Evolutionary conservation across 306 rosid genomes (phyloP), one percentile per base, ranked within the genome.

Genomic region (Lathyrus tuberosus): DNA sequence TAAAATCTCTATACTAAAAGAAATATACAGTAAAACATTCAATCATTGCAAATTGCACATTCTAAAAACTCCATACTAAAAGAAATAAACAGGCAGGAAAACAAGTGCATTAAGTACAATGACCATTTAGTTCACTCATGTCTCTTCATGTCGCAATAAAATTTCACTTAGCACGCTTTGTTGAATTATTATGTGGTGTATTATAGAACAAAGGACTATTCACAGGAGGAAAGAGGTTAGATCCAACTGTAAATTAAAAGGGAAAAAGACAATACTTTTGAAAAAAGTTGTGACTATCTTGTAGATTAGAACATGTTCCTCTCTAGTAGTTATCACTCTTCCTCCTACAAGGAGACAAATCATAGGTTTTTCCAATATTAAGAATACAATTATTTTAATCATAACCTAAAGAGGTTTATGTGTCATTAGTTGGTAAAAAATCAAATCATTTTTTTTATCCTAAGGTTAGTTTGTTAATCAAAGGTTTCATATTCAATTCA

Each of bases 331-430:
- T 78, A 58, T 80, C 83, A 78, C 42, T 22, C 48, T 78, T 65
- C 74, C 81, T 44, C 83, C 72, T 71, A 72, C 51, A 63, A 72
- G 75, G 78, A 35, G 80, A 80, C 81, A 78, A 62, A 52, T 81
- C 83, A 67, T 40, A 53, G 70, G 15, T 20, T 53, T 74, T 67
- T 71, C 71, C 65, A 57, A 31, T 76, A 53, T 72, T 73, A 68
- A 33, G 44, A 54, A 18, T 2, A 59, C 0, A 24, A 53, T 62
- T 68, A 53, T 62, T 68, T 61, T 42, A 15, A 57, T 15, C 22
- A 52, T 3, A 20, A 20, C 26, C 54, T n/a, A 42, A 22, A 2
- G 69, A 35, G 40, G 10, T 7, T 35, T 35, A 24, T 24, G 26
- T 24, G 26, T 24, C 26, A 24, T 24, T 24, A 24, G 26, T 24